Conservation (phyloP, 139 green algal species). For the Volvox africanus region DNA sequence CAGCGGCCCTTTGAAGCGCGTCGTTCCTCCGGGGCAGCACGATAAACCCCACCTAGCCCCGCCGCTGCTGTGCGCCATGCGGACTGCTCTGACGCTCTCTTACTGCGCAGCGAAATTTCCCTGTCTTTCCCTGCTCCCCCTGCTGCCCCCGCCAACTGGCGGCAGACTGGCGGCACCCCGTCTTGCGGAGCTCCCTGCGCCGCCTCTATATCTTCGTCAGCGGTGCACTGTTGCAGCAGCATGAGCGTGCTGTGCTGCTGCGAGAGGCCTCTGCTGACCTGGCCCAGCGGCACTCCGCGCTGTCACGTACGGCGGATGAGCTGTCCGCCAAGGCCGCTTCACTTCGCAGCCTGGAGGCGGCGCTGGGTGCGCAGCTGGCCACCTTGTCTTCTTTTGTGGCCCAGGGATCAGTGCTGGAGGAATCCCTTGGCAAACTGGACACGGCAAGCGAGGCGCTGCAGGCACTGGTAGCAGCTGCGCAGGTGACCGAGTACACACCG, state of each 20-base stretch:
- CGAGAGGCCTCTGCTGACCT: constrained; percentile 29
- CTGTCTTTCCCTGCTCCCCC: not conserved
- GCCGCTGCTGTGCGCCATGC: no score
- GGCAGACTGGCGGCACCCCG: constrained; percentile 36
- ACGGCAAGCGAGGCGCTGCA: not conserved
- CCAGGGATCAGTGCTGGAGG: constrained; percentile 21
- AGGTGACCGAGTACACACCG: not conserved
- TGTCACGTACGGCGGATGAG: not conserved
- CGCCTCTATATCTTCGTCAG: constrained; percentile 28
- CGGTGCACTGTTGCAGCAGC: constrained; percentile 35
- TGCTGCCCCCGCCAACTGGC: not conserved
- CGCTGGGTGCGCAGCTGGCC: constrained; percentile 27
- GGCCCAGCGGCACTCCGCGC: not conserved
- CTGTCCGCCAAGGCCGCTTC: not conserved
- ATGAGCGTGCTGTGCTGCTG: constrained; percentile 27
- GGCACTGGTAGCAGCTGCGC: not conserved
- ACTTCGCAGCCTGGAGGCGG: constrained; percentile 9
- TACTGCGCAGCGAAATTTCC: no score
- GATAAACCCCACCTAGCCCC: no score
- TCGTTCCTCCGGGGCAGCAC: no score
- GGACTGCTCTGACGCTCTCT: no score
- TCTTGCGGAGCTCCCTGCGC: constrained; percentile 24
- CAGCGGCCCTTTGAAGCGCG: no score
- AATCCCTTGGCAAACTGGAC: not conserved
- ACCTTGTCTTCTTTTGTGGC: constrained; percentile 1